Evolutionary conservation across 2,329 filamentous ascomycete genomes (phyloP).

Genomic region (Hypoxylon sp.): DNA sequence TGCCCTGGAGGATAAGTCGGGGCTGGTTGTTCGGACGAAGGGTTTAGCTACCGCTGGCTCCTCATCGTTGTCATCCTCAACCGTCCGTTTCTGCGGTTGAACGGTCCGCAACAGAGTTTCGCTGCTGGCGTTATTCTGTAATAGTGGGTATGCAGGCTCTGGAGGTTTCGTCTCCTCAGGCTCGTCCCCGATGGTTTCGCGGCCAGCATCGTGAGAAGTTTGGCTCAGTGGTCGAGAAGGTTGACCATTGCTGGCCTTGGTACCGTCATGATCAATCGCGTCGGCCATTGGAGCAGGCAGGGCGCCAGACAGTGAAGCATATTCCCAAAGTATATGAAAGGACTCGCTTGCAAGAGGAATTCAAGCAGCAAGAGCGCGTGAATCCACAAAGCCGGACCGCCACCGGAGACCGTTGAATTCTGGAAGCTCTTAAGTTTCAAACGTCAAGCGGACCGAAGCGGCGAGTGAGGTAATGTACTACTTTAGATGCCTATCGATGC

Average conservation of each 20-base stretch:
- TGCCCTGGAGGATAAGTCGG: conserved; percentile 55
- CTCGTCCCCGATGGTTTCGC: conserved; percentile 27
- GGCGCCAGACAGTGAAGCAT: conserved; percentile 20
- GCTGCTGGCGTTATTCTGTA: conserved; percentile 58
- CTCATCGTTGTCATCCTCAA: conserved; percentile 68
- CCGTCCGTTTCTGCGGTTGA: conserved; percentile 46
- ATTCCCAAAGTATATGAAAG: conserved; percentile 4
- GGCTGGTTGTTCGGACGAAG: conserved; percentile 68
- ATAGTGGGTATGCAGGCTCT: conserved; percentile 55
- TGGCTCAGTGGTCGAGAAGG: conserved; percentile 36
- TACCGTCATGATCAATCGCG: conserved; percentile 39
- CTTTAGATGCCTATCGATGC: conserved; percentile 17
- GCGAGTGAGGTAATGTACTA: background rate
- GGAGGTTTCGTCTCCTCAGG: conserved; percentile 16
- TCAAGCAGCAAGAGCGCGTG: background rate
- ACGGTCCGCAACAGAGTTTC: conserved; percentile 53
- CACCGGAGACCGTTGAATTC: conserved; percentile 4
- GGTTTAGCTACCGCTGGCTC: conserved; percentile 69
- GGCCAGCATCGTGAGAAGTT: conserved; percentile 22
- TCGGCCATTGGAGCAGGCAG: conserved; percentile 43
- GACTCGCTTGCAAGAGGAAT: background rate
- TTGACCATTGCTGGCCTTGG: conserved; percentile 39
- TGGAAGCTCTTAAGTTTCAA: conserved; percentile 9
- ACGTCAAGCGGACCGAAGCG: background rate
- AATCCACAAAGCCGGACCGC: background rate